Base-by-base conservation (phyloP, 768 basidiomycete genomes). In the Xerocomellus dryophilus region DNA sequence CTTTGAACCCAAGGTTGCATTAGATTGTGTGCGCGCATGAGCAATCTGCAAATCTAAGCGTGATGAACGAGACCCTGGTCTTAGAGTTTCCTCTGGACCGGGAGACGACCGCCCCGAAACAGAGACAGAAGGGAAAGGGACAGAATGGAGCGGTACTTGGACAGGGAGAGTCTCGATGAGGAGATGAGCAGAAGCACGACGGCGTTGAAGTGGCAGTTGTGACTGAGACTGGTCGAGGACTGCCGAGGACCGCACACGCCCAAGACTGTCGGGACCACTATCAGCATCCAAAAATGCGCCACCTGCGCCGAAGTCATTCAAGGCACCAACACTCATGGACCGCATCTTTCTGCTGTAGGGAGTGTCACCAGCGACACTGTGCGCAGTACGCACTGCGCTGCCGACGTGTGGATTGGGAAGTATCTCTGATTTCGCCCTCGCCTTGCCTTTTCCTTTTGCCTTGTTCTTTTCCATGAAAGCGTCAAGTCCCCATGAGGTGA, bases 401-500 rank as follows among this genome's bases (percentile, higher is more conserved):
- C 62, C 52, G 64, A 73, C 60, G 65, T 78, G 67, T 58, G 78
- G 72, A 71, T 78, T 80, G 20, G 79, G 80, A 15, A 82, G 65
- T 12, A 66, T 60, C 36, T 64, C 66, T 49, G 72, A 67, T 54
- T 66, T 73, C n/a, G 68, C 61, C 50, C 71, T 77, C 17, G 63
- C 66, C 50, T 75, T 77, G 5, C 66, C 66, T 65, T 69, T 80
- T 17, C 63, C 63, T 51, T 68, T 72, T 27, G 68, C 67, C 71
- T 84, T 87, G 60, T 86, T 83, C 60, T 88, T 86, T 1, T 83
- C 78, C 56, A 90, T 82, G 71, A 90, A 84, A 7, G 83, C 79
- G 54, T 90, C 86, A 23, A 93, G 76, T 4, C 91, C 91, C 90
- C 89, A 93, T 17, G 89, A 91, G 4, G 85, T 77, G 53, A 93